These are phyloP conservation scores for Neophaeococcomyces aloes DNA, from an alignment of 2,329 filamentous ascomycete genomes.

Conservation along the genomic window DNA sequence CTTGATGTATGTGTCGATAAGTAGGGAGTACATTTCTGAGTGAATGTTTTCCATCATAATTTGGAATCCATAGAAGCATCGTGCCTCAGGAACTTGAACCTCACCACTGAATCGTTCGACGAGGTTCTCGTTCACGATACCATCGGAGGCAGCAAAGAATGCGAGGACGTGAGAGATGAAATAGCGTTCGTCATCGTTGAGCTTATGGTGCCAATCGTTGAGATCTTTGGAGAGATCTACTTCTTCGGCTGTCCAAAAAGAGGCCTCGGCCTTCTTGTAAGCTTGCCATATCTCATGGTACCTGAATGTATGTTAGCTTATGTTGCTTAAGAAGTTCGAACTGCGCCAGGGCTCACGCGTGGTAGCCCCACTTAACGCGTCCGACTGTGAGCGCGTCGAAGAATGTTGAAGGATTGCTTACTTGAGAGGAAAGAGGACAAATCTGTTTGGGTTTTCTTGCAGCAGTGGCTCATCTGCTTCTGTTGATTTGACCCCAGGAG, in stretches of 20 bases:
- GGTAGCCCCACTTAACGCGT: conserved; percentile 57
- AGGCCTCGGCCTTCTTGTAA: conserved; percentile 99
- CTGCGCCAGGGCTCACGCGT: neutral
- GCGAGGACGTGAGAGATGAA: conserved; percentile 98
- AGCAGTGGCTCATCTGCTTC: conserved; percentile 83
- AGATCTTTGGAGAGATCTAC: conserved; percentile 98
- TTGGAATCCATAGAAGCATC: conserved; percentile 99
- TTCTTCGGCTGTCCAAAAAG: conserved; percentile 99
- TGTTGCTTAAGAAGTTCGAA: too few relatives aligned
- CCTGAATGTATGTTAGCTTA: conserved; percentile 3
- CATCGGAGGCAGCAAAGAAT: conserved; percentile 97
- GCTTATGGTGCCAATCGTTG: conserved; percentile 96
- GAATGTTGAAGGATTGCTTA: conserved; percentile 62
- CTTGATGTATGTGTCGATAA: conserved; percentile 99
- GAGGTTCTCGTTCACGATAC: conserved; percentile 99
- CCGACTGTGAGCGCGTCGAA: conserved; percentile 38
- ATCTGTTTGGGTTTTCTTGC: conserved; percentile 89
- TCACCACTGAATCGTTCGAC: conserved; percentile 95
- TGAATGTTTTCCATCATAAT: conserved; percentile 99
- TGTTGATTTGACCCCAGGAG: conserved; percentile 50
- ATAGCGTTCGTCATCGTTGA: conserved; percentile 95
- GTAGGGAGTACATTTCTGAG: conserved; percentile 96
- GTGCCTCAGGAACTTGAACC: conserved; percentile 93
- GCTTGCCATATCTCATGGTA: conserved; percentile 31
- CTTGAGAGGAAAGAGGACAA: conserved; percentile 97